Evolutionary conservation across 371 early-diverging fungal species (phyloP).

Genomic region (Actinomucor elegans): DNA sequence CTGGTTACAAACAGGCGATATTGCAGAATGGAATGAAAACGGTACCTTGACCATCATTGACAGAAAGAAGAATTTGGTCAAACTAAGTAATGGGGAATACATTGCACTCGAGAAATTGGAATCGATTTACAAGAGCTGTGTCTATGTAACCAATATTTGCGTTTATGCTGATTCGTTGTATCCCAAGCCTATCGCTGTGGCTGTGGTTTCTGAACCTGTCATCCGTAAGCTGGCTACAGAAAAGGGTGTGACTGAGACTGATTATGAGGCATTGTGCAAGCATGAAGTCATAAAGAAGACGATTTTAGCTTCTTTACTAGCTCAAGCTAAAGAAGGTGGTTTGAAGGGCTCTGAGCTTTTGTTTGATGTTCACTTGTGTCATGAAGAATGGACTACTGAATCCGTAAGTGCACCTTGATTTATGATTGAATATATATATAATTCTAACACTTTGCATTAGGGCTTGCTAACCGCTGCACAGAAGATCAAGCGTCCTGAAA

Average conservation of each 20-base stretch:
- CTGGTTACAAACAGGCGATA: conserved; percentile 94
- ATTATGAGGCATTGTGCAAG: conserved; percentile 32
- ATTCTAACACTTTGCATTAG: too few relatives aligned
- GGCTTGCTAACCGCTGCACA: conserved; percentile 82
- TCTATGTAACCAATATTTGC: conserved; percentile 81
- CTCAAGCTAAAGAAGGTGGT: conserved; percentile 56
- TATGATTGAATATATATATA: too few relatives aligned
- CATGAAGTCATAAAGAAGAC: conserved; percentile 21
- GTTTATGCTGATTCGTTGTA: conserved; percentile 81
- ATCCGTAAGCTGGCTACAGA: conserved; percentile 38
- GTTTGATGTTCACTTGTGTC: conserved; percentile 59
- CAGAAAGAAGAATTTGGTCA: conserved; percentile 84
- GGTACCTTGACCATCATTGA: conserved; percentile 80
- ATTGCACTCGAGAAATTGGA: conserved; percentile 98
- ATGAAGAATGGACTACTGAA: conserved; percentile 84
- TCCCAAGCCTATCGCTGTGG: conserved; percentile 68
- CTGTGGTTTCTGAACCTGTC: conserved; percentile 65
- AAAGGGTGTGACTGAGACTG: conserved; percentile 24
- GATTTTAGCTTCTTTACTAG: conserved; percentile 23
- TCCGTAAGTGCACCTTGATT: conserved; percentile 52
- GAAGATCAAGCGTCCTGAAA: conserved; percentile 84
- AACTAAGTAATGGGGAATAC: conserved; percentile 91
- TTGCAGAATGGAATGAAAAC: conserved; percentile 76
- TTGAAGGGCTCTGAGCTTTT: conserved; percentile 75
- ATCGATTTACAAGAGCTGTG: conserved; percentile 81